Evolutionary conservation across 257 asterid genomes (phyloP).

Genomic region (Nyctanthes arbortristis): DNA sequence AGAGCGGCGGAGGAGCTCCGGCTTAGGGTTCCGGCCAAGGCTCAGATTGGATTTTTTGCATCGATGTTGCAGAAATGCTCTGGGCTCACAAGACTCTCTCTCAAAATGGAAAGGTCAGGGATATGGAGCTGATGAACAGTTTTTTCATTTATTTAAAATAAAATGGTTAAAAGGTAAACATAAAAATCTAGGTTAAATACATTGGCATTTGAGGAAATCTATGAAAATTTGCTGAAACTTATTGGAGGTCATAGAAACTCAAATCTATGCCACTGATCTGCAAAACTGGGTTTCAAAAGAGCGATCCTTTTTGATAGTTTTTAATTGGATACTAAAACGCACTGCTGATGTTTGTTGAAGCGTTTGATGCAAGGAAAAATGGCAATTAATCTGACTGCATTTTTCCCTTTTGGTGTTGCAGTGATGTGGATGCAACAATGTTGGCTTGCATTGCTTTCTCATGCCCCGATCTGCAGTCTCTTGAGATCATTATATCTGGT

Average conservation of each 20-base stretch:
- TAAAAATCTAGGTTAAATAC: slow-evolving; percentile 6
- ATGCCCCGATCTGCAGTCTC: slow-evolving; percentile 74
- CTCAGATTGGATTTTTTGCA: slow-evolving; percentile 83
- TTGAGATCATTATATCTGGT: slow-evolving; percentile 72
- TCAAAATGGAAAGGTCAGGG: slow-evolving; percentile 81
- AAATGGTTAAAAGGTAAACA: background rate
- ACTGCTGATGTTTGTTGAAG: background rate
- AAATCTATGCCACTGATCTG: slow-evolving; percentile 14
- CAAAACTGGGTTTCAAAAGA: background rate
- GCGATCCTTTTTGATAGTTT: background rate
- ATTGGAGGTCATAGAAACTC: background rate
- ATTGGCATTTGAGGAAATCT: background rate
- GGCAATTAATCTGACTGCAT: slow-evolving; percentile 25
- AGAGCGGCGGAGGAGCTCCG: slow-evolving; percentile 84
- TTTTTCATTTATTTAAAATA: slow-evolving; percentile 22
- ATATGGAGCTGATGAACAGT: slow-evolving; percentile 29
- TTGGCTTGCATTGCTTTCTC: slow-evolving; percentile 96
- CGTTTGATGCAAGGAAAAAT: background rate
- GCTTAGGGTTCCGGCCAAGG: slow-evolving; percentile 72
- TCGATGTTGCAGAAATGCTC: slow-evolving; percentile 87
- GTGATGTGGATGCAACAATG: slow-evolving; percentile 84
- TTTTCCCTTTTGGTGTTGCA: slow-evolving; percentile 46
- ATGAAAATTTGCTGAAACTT: slow-evolving; percentile 1
- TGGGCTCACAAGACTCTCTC: slow-evolving; percentile 64
- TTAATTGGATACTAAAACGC: background rate